Evolutionary conservation across 257 asterid genomes (phyloP).

Genomic region (Solanum chmielewskii): DNA sequence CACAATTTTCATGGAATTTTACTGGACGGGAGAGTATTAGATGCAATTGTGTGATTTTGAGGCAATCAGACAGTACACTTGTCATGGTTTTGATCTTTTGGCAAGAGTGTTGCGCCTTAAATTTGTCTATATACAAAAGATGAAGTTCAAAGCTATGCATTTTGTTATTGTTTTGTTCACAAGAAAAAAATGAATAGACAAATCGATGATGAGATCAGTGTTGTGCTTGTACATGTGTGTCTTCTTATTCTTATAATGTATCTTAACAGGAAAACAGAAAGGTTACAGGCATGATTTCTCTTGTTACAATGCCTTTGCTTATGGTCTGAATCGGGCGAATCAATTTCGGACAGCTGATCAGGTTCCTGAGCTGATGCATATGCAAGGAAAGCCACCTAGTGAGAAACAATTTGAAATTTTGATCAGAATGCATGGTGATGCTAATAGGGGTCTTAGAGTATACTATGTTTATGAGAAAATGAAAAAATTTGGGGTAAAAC

Average conservation of each 20-base stretch:
- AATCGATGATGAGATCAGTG: not conserved
- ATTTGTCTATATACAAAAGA: not conserved
- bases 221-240: not conserved
- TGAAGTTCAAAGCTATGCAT: not conserved
- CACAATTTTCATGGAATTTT: not conserved
- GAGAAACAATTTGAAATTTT: slow-evolving; percentile 93
- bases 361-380: slow-evolving; percentile 87
- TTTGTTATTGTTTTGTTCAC: not conserved
- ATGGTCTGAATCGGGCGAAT: slow-evolving; percentile 60
- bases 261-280: slow-evolving; percentile 70
- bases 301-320: slow-evolving; percentile 87
- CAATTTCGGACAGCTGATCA: slow-evolving; percentile 89
- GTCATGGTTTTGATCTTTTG: not conserved
- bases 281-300: slow-evolving; percentile 94
- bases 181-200: not conserved
- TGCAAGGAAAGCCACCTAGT: slow-evolving; percentile 89
- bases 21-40: not conserved
- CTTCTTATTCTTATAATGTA: slow-evolving; percentile 14
- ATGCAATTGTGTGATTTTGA: not conserved
- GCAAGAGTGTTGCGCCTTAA: not conserved
- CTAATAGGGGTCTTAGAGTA: slow-evolving; percentile 84
- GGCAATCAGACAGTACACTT: not conserved
- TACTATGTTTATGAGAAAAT: slow-evolving; percentile 84
- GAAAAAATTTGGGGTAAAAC: slow-evolving; percentile 83
- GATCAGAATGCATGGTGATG: slow-evolving; percentile 89